Conservation (phyloP, 768 basidiomycete genomes). For the Chalciporus pseudorubinellus region DNA sequence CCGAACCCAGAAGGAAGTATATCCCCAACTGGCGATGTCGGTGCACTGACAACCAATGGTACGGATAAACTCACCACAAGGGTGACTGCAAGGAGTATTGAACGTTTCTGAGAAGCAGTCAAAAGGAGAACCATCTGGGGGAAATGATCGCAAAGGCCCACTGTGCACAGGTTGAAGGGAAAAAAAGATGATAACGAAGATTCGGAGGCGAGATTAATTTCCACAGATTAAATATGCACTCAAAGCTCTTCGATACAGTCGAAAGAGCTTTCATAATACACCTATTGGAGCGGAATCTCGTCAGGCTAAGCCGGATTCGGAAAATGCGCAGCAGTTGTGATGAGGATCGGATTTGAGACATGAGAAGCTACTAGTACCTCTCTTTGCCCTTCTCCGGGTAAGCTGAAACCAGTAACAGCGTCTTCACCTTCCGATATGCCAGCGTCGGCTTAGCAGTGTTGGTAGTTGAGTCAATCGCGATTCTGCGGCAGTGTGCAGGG, state of each 20-base stretch:
- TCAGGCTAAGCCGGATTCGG: not conserved
- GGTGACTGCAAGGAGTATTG: constrained; percentile 25
- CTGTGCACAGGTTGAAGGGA: constrained; percentile 1
- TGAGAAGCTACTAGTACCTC: not conserved
- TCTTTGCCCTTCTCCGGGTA: not conserved
- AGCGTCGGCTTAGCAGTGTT: no score
- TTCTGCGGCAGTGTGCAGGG: no score
- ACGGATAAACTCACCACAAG: constrained; percentile 19
- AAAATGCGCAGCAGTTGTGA: not conserved
- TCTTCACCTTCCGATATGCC: not conserved
- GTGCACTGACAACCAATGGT: not conserved
- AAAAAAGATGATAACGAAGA: no score
- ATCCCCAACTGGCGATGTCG: constrained; percentile 14
- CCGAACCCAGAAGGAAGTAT: constrained; percentile 23
- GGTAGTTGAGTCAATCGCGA: no score
- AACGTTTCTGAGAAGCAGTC: constrained; percentile 30
- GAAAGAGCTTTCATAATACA: no score
- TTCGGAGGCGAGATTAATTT: not conserved
- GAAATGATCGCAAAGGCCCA: not conserved
- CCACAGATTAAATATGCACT: not conserved
- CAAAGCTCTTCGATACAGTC: not conserved
- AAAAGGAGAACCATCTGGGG: constrained; percentile 24
- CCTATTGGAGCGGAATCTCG: not conserved
- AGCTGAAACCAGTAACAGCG: not conserved
- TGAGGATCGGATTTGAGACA: no score